A percentile compares a stretch with the other conserved stretches of the same genome.
Evolutionary conservation across 306 rosid species (phyloP).

Genomic region (Albizia julibrissin): DNA sequence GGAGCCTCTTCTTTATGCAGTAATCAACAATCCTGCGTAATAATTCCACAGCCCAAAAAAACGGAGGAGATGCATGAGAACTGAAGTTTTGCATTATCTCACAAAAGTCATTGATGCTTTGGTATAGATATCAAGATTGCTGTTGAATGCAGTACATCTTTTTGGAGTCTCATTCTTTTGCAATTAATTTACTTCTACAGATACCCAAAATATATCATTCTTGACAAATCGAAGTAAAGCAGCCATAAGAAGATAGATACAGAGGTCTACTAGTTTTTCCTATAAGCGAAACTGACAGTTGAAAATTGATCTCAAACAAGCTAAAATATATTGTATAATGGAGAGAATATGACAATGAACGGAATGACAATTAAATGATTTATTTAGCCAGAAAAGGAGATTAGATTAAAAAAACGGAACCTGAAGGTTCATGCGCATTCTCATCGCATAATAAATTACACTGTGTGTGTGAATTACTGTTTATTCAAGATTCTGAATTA

Average conservation of each 20-base stretch:
- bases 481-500: background rate
- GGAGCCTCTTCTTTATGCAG: slow-evolving; percentile 90
- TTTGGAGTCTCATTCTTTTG: background rate
- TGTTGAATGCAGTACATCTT: background rate
- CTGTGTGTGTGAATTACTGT: too few species aligned
- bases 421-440: background rate
- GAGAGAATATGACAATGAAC: background rate
- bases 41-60: slow-evolving; percentile 25
- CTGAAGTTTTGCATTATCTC: background rate
- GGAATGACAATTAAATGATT: background rate
- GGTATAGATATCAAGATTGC: background rate
- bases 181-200: background rate
- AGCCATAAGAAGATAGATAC: background rate
- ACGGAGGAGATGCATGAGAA: background rate
- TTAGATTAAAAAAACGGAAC: background rate
- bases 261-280: background rate
- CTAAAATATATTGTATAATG: background rate
- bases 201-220: background rate
- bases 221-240: background rate
- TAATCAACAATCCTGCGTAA: slow-evolving; percentile 71
- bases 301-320: background rate
- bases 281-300: background rate
- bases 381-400: background rate
- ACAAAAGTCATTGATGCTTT: background rate
- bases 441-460: background rate